Percentiles rank a stretch among this genome's conserved stretches.
Conservation (phyloP, 129 eudicot genomes). For the Silybum marianum region DNA sequence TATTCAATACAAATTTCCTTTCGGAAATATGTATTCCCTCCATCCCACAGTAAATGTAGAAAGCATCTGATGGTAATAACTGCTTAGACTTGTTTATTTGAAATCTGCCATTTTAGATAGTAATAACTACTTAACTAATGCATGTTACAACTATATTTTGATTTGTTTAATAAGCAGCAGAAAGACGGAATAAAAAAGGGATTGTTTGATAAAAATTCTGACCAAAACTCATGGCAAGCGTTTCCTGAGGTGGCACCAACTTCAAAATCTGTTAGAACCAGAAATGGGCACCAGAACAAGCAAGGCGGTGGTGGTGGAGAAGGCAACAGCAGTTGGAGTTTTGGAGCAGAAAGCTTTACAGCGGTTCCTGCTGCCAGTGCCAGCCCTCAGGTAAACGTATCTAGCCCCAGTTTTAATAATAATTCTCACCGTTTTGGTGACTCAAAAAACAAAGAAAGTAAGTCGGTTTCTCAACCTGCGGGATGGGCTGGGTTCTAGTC, state of each 20-base stretch:
- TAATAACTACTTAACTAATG: neutral
- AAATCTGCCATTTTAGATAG: neutral
- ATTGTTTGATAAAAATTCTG: conserved; percentile 53
- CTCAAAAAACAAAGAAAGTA: conserved; percentile 56
- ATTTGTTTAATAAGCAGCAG: conserved; percentile 15
- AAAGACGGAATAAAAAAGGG: conserved; percentile 67
- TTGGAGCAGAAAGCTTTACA: conserved; percentile 75
- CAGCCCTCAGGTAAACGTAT: conserved; percentile 46
- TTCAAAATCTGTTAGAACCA: conserved; percentile 78
- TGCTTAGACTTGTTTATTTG: neutral
- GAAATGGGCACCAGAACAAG: conserved; percentile 57
- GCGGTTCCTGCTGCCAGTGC: conserved; percentile 60
- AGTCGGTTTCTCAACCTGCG: conserved; percentile 83
- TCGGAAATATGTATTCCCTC: too few relatives aligned
- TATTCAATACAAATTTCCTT: too few relatives aligned
- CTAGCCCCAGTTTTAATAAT: conserved; percentile 34
- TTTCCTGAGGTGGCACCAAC: conserved; percentile 52
- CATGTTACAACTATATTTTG: neutral
- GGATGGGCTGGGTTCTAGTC: conserved; percentile 98
- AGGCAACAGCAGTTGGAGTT: conserved; percentile 55
- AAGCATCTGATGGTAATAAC: neutral
- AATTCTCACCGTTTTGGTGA: conserved; percentile 56
- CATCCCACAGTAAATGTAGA: too few relatives aligned
- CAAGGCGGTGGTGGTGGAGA: conserved; percentile 37
- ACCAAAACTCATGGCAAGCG: conserved; percentile 72